Percentiles rank a stretch among this genome's conserved stretches.
Evolutionary conservation across 441 rosid species (phyloP).

Genomic region (Erysimum pusillum): DNA sequence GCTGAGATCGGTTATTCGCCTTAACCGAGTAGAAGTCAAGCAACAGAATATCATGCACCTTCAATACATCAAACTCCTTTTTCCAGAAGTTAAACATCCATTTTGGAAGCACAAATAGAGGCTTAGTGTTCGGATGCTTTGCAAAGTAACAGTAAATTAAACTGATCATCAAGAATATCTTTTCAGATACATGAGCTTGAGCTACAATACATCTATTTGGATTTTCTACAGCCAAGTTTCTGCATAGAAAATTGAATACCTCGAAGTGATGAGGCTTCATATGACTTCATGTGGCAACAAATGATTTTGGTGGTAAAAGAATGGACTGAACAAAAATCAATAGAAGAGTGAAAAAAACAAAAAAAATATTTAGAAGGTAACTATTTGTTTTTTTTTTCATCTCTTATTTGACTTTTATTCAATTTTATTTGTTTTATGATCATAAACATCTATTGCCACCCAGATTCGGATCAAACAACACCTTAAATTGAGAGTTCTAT

Average conservation of each 20-base stretch:
- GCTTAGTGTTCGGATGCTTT: constrained; percentile 62
- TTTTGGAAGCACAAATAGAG: constrained; percentile 70
- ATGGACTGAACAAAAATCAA: no score
- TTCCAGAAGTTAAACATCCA: constrained; percentile 69
- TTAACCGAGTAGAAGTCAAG: constrained; percentile 64
- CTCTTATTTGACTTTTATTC: no score
- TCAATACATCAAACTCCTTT: constrained; percentile 65
- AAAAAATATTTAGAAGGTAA: no score
- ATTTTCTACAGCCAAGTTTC: constrained; percentile 59
- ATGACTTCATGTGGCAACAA: constrained; percentile 37
- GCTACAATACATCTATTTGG: constrained; percentile 80
- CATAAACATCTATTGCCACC: no score
- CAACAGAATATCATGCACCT: constrained; percentile 59
- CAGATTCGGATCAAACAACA: no score
- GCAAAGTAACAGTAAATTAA: constrained; percentile 69
- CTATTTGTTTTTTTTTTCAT: no score
- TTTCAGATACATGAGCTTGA: constrained; percentile 79
- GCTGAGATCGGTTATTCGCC: constrained; percentile 64
- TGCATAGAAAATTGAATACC: constrained; percentile 68
- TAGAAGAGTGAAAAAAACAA: no score
- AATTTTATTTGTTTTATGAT: no score
- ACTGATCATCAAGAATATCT: constrained; percentile 71
- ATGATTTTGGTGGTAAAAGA: no score
- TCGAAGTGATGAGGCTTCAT: constrained; percentile 73
- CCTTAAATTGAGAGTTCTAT: no score